Evolutionary conservation across 2,329 filamentous ascomycete genomes (phyloP).

Genomic region (Boeremia lycopersici): DNA sequence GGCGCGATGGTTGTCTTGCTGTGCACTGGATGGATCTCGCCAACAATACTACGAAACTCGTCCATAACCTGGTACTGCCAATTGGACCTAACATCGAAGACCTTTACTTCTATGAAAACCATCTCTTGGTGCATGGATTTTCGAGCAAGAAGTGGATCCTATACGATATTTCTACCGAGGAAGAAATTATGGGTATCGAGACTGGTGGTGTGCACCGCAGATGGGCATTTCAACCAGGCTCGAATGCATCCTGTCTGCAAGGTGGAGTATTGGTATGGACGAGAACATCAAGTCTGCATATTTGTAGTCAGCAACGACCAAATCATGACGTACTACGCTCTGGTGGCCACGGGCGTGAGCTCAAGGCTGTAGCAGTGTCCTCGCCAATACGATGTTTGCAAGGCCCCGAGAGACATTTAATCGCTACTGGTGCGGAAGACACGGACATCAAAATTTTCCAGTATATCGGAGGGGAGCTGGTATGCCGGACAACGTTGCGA

Average conservation of each 20-base stretch:
- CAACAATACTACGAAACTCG: conserved; percentile 46
- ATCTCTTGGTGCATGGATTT: conserved; percentile 79
- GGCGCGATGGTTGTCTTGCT: conserved; percentile 76
- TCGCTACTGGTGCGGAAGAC: conserved; percentile 74
- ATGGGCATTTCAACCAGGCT: conserved; percentile 63
- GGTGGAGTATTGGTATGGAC: conserved; percentile 73
- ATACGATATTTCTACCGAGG: conserved; percentile 75
- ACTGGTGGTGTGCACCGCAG: conserved; percentile 85
- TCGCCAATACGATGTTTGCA: neutral
- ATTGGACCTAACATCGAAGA: conserved; percentile 80
- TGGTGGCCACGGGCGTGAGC: conserved; percentile 86
- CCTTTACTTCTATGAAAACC: conserved; percentile 62
- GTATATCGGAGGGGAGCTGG: conserved; percentile 42
- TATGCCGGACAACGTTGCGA: conserved; percentile 70
- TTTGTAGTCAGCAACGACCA: conserved; percentile 46
- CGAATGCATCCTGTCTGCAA: neutral
- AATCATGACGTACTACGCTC: conserved; percentile 61
- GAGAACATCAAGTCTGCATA: conserved; percentile 64
- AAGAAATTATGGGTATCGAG: conserved; percentile 72
- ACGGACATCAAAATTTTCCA: conserved; percentile 77
- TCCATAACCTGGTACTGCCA: conserved; percentile 72
- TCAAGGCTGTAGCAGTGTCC: conserved; percentile 67
- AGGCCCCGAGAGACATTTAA: conserved; percentile 43
- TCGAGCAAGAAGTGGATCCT: conserved; percentile 78
- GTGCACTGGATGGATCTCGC: conserved; percentile 58